Base-by-base conservation (phyloP, 2,329 filamentous ascomycete genomes). In the Aspergillus fumigatiaffinis region DNA sequence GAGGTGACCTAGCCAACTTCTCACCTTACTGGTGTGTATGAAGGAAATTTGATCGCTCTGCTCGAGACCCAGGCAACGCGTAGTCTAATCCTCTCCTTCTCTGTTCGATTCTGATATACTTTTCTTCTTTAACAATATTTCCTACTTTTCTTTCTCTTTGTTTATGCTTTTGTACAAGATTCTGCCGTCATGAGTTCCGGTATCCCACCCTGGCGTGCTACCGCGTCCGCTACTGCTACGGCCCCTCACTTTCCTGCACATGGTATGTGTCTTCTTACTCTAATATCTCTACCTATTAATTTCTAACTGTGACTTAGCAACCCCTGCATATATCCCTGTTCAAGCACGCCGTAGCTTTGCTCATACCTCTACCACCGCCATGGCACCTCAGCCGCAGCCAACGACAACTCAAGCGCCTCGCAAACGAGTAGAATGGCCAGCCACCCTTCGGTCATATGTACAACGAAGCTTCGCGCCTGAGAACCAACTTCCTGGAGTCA, bases 401-500 rank as follows among this genome's bases (percentile, higher is more conserved):
- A 60, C 68, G 48, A 65, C 71, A 58, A 65, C 73, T 25, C 72
- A 76, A 61, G 73, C 78, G 51, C 72, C 72, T 51, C 76, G 60
- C 80, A 82, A 73, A 77, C 77, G 81, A 88, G 78, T 87, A 67
- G 85, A 89, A 66, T 97, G 91, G 88, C 87, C 92, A 32, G 79
- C 84, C 47, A 84, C 88, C n/a, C 91, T 97, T 59, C 89, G 92
- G 66, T 81, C 83, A 63, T 97, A 97, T 77, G 93, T 97, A 32
- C 88, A 92, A 68, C 87, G 92, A 69, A 92, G 92, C 26, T 97
- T 97, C 72, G 86, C 90, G 52, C 84, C 86, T 26, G 84, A 86
- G 57, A 90, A 92, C 70, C 79, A 87, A 63, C 82, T 89, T 60
- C 68, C 82, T 4, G 82, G 83, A 42, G 84, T 92, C 49, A 73